Evolutionary conservation across 139 green algal genomes (phyloP), one percentile per base, ranked within the genome.

Genomic region (Coelastrella sp.): DNA sequence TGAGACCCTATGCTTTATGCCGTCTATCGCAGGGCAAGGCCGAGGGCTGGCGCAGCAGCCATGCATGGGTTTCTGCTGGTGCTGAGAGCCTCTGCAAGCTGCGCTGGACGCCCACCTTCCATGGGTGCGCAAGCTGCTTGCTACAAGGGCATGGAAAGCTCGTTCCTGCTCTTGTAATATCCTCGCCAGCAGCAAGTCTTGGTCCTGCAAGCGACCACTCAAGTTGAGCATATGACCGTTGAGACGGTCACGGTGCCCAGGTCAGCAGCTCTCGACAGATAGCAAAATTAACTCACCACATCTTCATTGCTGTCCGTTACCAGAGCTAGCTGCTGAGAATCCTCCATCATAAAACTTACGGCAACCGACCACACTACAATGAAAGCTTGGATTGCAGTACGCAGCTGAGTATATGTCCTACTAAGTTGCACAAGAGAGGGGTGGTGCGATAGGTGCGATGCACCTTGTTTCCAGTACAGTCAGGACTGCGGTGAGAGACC

Each of bases 101-200:
- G 57, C 22, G 5, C 19, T 73, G 79, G 17, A 7, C 47, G 57
- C 5, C 10, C 6, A 73, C 57, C 56, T 83, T 13, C 54, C 13
- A 54, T 57, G 56, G 13, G 57, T 64, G 56, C 71, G 79, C 79
- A 71, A 8, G 68, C 79, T 85, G 56, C 57, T n/a, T n/a, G 57
- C 20, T 57, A 85, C 71, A 6, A 85, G 79, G 5, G 59, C 79
- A 71, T 47, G 56, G 3, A 68, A 85, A 22, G 79, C 79, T 57
- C 79, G 20, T 64, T 85, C 79, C 79, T 85, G 79, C 5, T 85
- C 79, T 32, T 85, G 79, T 64, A 85, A 19, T 11, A 85, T 64
- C 19, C 79, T 68, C n/a, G 79, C 79, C 16, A 85, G 79, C 6
- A 85, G 56, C 79, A 85, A 64, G 32, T 85, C 79, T 57, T 85